A percentile compares a stretch with the other conserved stretches of the same genome.
Evolutionary conservation across 768 basidiomycete species (phyloP).

Genomic region (Leucosporidium creatinivorum): DNA sequence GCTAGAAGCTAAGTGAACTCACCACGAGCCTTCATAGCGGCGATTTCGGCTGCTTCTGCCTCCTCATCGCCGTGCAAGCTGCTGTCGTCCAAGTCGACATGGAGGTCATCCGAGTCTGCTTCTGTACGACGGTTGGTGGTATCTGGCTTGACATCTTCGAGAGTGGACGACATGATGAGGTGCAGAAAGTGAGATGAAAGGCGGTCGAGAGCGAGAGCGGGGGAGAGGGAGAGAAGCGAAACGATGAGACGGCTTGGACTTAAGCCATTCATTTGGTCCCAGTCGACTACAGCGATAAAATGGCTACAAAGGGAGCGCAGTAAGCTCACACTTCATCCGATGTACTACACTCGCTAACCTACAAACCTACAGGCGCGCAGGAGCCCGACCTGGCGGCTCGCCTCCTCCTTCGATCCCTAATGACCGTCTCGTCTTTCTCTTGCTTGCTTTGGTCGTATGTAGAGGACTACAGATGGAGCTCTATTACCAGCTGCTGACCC

Average conservation of each 20-base stretch:
- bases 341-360: too few species aligned
- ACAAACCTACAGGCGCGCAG: background rate
- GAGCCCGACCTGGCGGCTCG: background rate
- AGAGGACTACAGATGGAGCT: background rate
- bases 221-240: too few species aligned
- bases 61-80: slow-evolving; percentile 10
- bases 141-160: background rate
- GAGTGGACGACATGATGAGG: too few species aligned
- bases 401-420: slow-evolving; percentile 4
- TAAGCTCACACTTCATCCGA: too few species aligned
- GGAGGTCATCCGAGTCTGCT: background rate
- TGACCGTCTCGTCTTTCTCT: slow-evolving; percentile 18
- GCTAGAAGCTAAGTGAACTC: too few species aligned
- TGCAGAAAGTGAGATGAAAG: too few species aligned
- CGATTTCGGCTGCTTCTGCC: slow-evolving; percentile 46
- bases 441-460: slow-evolving; percentile 22
- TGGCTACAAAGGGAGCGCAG: too few species aligned
- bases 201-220: too few species aligned
- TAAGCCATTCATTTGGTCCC: too few species aligned
- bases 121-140: background rate
- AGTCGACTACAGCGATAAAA: too few species aligned
- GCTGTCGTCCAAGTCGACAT: background rate
- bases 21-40: slow-evolving; percentile 71
- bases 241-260: too few species aligned
- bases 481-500: background rate